Percentiles rank a stretch among this genome's conserved stretches.
These are phyloP conservation scores for Zarea fungicola DNA, from an alignment of 2,329 filamentous ascomycete genomes.

Conservation along the genomic window DNA sequence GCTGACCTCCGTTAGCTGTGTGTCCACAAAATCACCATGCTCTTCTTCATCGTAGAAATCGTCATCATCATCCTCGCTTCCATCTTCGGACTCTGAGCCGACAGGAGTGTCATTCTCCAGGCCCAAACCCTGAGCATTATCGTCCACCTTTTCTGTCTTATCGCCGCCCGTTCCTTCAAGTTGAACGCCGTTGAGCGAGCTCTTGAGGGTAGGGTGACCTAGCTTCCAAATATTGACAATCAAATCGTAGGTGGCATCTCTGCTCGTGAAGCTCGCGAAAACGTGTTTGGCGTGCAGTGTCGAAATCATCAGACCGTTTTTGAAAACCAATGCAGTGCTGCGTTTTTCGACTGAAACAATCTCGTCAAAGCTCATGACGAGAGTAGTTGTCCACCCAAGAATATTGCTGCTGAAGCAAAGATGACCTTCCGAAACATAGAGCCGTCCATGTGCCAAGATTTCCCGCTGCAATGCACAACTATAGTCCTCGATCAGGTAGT, in stretches of 20 bases:
- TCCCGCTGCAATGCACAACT: constrained; percentile 94
- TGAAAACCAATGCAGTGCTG: constrained; percentile 90
- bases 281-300: constrained; percentile 93
- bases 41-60: constrained; percentile 78
- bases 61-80: constrained; percentile 66
- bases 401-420: constrained; percentile 99
- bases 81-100: constrained; percentile 51
- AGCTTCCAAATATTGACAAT: constrained; percentile 99
- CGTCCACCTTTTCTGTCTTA: constrained; percentile 79
- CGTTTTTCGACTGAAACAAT: constrained; percentile 96
- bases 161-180: constrained; percentile 79
- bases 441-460: constrained; percentile 85
- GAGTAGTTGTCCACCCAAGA: constrained; percentile 92
- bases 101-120: constrained; percentile 42
- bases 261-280: constrained; percentile 89
- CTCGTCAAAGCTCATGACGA: constrained; percentile 98
- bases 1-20: constrained; percentile 35
- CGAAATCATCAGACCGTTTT: constrained; percentile 94
- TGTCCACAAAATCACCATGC: constrained; percentile 69
- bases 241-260: constrained; percentile 93
- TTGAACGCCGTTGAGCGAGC: constrained; percentile 81
- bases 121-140: constrained; percentile 32
- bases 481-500: constrained; percentile 97
- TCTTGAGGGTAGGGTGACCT: constrained; percentile 85
- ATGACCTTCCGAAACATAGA: constrained; percentile 96